These are phyloP conservation scores for Yarrowia sp. DNA, from an alignment of 805 yeast genomes.

Conservation along the genomic window DNA sequence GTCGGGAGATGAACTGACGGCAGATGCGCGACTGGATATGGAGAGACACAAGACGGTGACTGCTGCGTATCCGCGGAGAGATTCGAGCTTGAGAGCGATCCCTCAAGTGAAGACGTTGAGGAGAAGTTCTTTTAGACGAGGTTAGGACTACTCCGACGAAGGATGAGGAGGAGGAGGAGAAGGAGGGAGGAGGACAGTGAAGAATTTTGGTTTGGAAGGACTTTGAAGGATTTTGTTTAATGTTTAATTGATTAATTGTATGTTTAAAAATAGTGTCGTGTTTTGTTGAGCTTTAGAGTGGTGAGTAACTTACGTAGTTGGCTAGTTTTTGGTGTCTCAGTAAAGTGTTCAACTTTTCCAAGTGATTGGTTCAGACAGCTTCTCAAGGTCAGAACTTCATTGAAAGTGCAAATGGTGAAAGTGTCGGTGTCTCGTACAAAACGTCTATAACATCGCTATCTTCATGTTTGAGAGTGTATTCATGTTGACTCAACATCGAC, in stretches of 20 bases:
- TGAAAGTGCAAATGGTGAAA: no score
- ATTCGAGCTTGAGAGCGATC: constrained; percentile 4
- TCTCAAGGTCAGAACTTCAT: no score
- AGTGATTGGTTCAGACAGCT: no score
- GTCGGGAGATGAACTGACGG: constrained; percentile 40
- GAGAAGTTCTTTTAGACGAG: constrained; percentile 2
- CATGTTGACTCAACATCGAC: no score
- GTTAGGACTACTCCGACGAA: not conserved
- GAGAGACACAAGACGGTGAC: constrained; percentile 31
- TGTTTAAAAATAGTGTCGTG: not conserved
- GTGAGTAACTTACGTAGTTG: no score
- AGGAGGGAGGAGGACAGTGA: not conserved
- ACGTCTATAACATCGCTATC: no score
- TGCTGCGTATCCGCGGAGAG: constrained; percentile 19
- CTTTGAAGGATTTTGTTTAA: not conserved
- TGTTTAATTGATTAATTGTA: constrained; percentile 8
- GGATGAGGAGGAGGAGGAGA: not conserved
- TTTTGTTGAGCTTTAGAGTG: no score
- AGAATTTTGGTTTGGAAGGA: not conserved
- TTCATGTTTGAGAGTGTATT: no score
- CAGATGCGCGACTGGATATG: constrained; percentile 29
- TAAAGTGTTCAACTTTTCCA: no score
- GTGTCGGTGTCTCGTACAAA: no score
- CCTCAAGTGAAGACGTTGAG: constrained; percentile 29
- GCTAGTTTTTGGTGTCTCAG: no score